phyloP scores from a whole-genome alignment of 116 monocot genomes.

The Iris pallida region DNA sequence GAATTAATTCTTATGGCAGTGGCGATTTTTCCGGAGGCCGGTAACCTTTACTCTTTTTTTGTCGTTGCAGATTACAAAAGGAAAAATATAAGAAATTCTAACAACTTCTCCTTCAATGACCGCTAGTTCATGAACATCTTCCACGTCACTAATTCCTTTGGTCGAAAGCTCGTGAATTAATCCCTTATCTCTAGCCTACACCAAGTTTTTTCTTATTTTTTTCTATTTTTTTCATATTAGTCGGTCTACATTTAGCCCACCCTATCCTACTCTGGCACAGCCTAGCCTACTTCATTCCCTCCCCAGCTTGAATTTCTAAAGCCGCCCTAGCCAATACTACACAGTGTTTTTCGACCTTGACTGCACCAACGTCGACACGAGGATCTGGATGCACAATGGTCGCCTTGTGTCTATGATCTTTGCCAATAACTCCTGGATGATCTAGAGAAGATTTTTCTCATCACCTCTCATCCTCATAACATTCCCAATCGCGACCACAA shows the following conservation, averaged over 20 bases:
- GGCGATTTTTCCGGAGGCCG: too few species aligned
- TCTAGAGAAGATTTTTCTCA: conserved; percentile 19
- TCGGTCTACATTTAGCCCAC: conserved; percentile 53
- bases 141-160: conserved; percentile 64
- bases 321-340: conserved; percentile 68
- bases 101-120: conserved; percentile 86
- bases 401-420: conserved; percentile 52
- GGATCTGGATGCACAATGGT: conserved; percentile 69
- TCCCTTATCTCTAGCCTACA: conserved; percentile 27
- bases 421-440: conserved; percentile 40
- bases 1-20: too few species aligned
- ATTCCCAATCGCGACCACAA: conserved; percentile 37
- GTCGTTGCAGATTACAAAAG: too few species aligned
- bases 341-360: conserved; percentile 61
- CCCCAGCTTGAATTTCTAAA: too few species aligned
- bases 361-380: conserved; percentile 50
- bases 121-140: conserved; percentile 90
- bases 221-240: too few species aligned
- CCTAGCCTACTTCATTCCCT: conserved; percentile 69
- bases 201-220: too few species aligned
- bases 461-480: conserved; percentile 47
- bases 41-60: too few species aligned
- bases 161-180: conserved; percentile 53
- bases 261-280: conserved; percentile 56
- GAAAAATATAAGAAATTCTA: too few species aligned